A percentile compares a stretch with the other conserved stretches of the same genome.
phyloP scores from a whole-genome alignment of 257 asterid species.

The Solanum bulbocastanum region DNA sequence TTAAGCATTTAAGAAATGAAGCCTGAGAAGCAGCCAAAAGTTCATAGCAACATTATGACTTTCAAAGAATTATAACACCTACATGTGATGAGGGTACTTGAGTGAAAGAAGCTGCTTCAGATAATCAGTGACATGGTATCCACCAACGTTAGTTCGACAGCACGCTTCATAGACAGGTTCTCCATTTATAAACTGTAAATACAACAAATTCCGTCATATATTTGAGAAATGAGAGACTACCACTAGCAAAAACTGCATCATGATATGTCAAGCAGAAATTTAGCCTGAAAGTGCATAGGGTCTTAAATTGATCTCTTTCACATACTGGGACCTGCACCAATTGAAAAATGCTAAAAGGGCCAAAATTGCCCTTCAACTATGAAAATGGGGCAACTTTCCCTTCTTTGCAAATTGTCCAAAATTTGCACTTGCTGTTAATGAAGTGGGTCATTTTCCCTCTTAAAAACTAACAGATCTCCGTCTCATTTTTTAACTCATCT shows the following conservation, averaged over 20 bases:
- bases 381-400: background rate
- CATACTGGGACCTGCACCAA: background rate
- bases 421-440: background rate
- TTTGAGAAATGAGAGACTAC: background rate
- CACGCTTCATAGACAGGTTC: constrained; percentile 92
- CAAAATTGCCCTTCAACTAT: background rate
- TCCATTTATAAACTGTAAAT: constrained; percentile 73
- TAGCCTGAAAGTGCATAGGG: background rate
- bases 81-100: constrained; percentile 95
- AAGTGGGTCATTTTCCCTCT: background rate
- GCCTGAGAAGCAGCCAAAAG: constrained; percentile 3
- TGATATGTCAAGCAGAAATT: background rate
- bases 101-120: constrained; percentile 98
- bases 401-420: background rate
- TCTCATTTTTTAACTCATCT: background rate
- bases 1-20: constrained; percentile 14
- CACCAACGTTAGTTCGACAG: constrained; percentile 94
- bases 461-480: background rate
- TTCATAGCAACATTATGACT: background rate
- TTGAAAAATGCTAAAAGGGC: background rate
- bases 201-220: background rate
- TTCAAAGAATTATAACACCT: constrained; percentile 20
- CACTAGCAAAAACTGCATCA: background rate
- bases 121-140: constrained; percentile 90
- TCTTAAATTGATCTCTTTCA: background rate